Evolutionary conservation across 148 eudicot species (phyloP).

Genomic region (Cornus suecica): DNA sequence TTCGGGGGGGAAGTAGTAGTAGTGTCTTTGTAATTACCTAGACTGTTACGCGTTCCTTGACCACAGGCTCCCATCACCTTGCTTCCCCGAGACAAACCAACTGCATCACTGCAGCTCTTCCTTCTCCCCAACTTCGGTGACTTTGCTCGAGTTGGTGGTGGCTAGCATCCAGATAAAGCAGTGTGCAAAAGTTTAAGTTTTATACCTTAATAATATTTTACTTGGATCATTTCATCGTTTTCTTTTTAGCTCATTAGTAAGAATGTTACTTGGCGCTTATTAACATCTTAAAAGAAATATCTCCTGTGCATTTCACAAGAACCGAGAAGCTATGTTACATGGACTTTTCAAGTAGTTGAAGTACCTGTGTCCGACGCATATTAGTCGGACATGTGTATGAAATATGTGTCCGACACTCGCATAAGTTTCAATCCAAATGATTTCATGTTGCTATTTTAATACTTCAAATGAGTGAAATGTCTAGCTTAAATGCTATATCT

Average conservation of each 20-base stretch:
- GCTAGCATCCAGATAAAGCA: conserved; percentile 30
- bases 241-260: too few relatives aligned
- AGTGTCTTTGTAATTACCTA: conserved; percentile 26
- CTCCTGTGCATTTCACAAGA: background rate
- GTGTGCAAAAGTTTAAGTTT: background rate
- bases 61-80: conserved; percentile 27
- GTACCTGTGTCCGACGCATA: too few relatives aligned
- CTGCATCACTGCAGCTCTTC: conserved; percentile 60
- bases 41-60: conserved; percentile 42
- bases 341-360: too few relatives aligned
- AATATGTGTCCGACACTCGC: too few relatives aligned
- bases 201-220: too few relatives aligned
- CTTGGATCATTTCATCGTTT: background rate
- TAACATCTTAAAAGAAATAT: background rate
- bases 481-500: too few relatives aligned
- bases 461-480: too few relatives aligned
- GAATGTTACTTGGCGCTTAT: background rate
- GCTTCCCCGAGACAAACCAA: conserved; percentile 21
- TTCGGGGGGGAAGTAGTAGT: background rate
- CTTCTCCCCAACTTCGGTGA: conserved; percentile 85
- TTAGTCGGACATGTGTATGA: too few relatives aligned
- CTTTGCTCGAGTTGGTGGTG: conserved; percentile 86
- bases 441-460: too few relatives aligned
- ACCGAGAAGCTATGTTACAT: too few relatives aligned
- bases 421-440: too few relatives aligned